Evolutionary conservation across 1,284 basidiomycete species (phyloP), one percentile per base, ranked within the genome.

Genomic region (Flammula alnicola): DNA sequence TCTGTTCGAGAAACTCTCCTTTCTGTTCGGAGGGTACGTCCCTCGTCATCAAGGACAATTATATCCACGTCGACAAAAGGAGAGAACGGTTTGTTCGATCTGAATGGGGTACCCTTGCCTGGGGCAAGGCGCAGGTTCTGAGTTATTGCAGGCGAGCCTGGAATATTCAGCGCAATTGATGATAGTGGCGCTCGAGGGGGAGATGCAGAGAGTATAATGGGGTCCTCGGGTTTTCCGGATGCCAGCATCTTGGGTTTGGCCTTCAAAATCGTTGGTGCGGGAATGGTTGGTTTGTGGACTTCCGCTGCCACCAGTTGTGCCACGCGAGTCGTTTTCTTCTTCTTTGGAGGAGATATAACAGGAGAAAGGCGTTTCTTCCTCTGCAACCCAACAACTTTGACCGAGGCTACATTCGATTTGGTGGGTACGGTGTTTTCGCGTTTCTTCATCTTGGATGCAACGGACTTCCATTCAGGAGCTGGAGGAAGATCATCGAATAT

Each of bases 11-110:
- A 77, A 8, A 78, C 65, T 41, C 83, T 69, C 48, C 71, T 63
- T 56, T 89, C 86, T 60, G 80, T 75, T 51, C 75, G 78, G 39
- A 88, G 52, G 30, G 70, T 77, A 44, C 68, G 72, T 8, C 86
- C 88, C 31, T 71, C 62, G 17, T 78, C 72, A 59, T 89, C 86
- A 20, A 88, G 51, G 32, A 86, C 68, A 29, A 83, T 70, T 38
- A 91, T 89, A 31, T 90, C 85, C 37, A 89, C 73, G 41, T 84
- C 72, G 9, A 88, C 72, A 16, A 78, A 69, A 1, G 80, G 77
- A 4, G 75, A 71, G 31, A 70, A 67, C 11, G 70, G 65, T 52
- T 76, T 76, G 30, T 63, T 60, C 45, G 57, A 47, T 54, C 62
- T 68, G 11, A 70, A 61, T 3, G 71, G 63, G 0, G 62, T 64